Evolutionary conservation across 2,329 filamentous ascomycete genomes (phyloP), one percentile per base, ranked within the genome.

Genomic region (Coleophoma cylindrospora): DNA sequence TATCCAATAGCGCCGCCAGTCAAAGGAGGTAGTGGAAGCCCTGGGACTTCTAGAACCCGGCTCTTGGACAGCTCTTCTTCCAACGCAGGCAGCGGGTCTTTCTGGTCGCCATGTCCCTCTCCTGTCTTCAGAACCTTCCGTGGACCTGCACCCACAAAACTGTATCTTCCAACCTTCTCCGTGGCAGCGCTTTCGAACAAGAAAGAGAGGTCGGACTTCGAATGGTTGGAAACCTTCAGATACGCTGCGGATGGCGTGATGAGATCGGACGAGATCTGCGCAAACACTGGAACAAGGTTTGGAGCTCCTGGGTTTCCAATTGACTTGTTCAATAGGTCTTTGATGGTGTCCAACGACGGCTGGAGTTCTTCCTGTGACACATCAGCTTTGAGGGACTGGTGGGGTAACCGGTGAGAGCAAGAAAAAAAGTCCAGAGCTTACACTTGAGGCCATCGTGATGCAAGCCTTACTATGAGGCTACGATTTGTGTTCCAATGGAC

Each of bases 221-320:
- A 87, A 76, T 86, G 84, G 54, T 84, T 79, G 34, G 89, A 86
- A 59, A 96, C 79, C 71, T 96, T 97, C 58, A 99, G 80, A 70
- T 97, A 99, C 60, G 95, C 92, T 55, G 89, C 82, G n/a, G 90
- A 92, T 3, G 94, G 94, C 1, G 92, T 99, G 67, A 97, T 80
- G 59, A 97, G 85, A 69, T 96, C 92, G 61, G 92, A 92, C 6
- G 90, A 84, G 61, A 96, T 90, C 57, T 91, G 89, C 22, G 87
- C 84, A 69, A 86, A 91, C 40, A 96, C 69, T 2, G 91, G 90
- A 9, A 96, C 80, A 54, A 95, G 80, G 61, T 94, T 96, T 3
- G 87, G 65, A 50, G 82, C 73, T 57, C 80, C 79, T 49, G 74
- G 65, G 37, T 76, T 73, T 22, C 70, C 68, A 60, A 69, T 70